These are phyloP conservation scores for Extremus antarcticus DNA, from an alignment of 495 filamentous ascomycete species.

Conservation along the genomic window DNA sequence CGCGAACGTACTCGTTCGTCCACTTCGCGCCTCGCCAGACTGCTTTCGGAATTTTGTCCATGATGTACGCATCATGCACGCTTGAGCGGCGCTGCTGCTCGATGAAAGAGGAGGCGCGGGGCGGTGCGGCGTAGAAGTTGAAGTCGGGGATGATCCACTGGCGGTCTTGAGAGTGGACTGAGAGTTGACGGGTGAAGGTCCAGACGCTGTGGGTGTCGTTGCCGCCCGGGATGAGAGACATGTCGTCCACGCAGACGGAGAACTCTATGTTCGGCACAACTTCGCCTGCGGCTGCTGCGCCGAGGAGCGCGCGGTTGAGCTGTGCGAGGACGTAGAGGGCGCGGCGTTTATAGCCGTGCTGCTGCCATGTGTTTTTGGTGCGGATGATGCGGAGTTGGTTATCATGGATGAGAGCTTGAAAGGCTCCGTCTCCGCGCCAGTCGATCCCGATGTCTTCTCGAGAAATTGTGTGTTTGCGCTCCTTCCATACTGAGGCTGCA, in stretches of 20 bases:
- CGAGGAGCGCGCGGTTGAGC: constrained; percentile 37
- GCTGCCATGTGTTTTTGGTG: constrained; percentile 4
- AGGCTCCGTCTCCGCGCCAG: constrained; percentile 1
- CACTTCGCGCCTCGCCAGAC: constrained; percentile 54
- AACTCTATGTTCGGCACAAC: constrained; percentile 54
- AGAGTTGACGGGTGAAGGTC: constrained; percentile 36
- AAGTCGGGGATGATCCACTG: constrained; percentile 73
- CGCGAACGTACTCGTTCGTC: constrained; percentile 33
- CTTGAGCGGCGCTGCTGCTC: constrained; percentile 41
- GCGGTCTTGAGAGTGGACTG: constrained; percentile 29
- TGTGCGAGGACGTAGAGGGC: constrained; percentile 31
- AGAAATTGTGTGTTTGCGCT: neutral
- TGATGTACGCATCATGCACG: constrained; percentile 23
- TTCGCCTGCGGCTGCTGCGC: constrained; percentile 19
- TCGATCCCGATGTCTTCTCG: neutral
- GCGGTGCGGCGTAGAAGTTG: constrained; percentile 62
- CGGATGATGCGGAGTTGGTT: constrained; percentile 22
- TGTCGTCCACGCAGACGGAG: constrained; percentile 43
- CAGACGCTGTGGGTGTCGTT: constrained; percentile 32
- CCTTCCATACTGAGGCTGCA: neutral
- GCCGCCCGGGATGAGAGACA: constrained; percentile 28
- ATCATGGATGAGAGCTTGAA: constrained; percentile 20
- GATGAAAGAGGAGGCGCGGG: constrained; percentile 32
- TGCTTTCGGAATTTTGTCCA: constrained; percentile 50
- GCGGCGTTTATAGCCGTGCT: constrained; percentile 35